Evolutionary conservation across 2,329 filamentous ascomycete genomes (phyloP).

Genomic region (Aureobasidium pullulans): DNA sequence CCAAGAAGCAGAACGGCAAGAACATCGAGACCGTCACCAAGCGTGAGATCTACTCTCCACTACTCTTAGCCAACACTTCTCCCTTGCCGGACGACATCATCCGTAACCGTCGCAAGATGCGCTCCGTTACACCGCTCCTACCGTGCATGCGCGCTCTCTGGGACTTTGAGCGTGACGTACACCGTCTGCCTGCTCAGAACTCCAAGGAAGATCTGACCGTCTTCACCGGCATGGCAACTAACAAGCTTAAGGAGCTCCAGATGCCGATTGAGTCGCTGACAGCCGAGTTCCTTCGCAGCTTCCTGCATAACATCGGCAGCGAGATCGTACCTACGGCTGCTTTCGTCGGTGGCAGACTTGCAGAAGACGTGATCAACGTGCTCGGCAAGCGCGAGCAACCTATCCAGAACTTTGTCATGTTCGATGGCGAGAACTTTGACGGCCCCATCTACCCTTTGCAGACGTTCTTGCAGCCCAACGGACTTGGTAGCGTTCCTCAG

Average conservation of each 20-base stretch:
- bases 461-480: slow-evolving; percentile 15
- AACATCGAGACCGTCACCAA: slow-evolving; percentile 82
- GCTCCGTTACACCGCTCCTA: slow-evolving; percentile 73
- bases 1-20: slow-evolving; percentile 59
- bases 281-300: slow-evolving; percentile 65
- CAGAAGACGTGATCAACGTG: slow-evolving; percentile 96
- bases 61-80: slow-evolving; percentile 76
- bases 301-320: slow-evolving; percentile 76
- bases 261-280: slow-evolving; percentile 39
- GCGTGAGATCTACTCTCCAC: slow-evolving; percentile 80
- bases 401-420: slow-evolving; percentile 88
- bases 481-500: background rate
- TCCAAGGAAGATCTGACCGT: slow-evolving; percentile 59
- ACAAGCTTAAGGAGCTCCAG: slow-evolving; percentile 63
- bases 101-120: slow-evolving; percentile 59
- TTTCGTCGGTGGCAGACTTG: slow-evolving; percentile 80
- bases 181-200: slow-evolving; percentile 38
- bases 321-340: slow-evolving; percentile 84
- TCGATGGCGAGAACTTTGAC: slow-evolving; percentile 75
- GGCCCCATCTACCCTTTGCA: slow-evolving; percentile 58
- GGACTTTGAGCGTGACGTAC: slow-evolving; percentile 59
- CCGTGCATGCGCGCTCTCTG: slow-evolving; percentile 84
- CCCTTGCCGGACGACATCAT: slow-evolving; percentile 61
- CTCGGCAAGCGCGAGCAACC: slow-evolving; percentile 86
- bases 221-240: slow-evolving; percentile 71